Base-by-base conservation (phyloP, 371 early-diverging fungal genomes). In the Aphelidium insulamus region DNA sequence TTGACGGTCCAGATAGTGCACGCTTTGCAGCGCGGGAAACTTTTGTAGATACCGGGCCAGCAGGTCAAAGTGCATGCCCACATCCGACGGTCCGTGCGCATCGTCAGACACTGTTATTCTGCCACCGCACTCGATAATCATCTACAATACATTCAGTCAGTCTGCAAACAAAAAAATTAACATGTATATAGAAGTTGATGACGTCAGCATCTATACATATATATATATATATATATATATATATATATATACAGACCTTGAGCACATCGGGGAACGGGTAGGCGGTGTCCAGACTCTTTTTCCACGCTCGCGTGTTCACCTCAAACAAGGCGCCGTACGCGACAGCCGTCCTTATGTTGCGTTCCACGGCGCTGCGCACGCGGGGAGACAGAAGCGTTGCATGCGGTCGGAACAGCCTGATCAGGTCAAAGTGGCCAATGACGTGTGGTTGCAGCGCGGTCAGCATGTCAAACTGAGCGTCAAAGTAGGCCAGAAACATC, bases 361-460 rank as follows among this genome's bases (percentile, higher is more conserved):
- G 62, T 17, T 50, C 38, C n/a, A 87, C n/a, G 24, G 29, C 46
- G 46, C 24, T 59, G n/a, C n/a, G n/a, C n/a, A 24, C 17, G 30
- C 25, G 33, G n/a, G n/a, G n/a, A n/a, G n/a, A n/a, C n/a, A n/a
- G n/a, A n/a, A n/a, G n/a, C n/a, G n/a, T n/a, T n/a, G 40, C 44
- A 33, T 43, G 52, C 12, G 58, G 63, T 17, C 72, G 64, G 55
- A 76, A 90, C 24, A 87, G 67, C 9, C 85, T 63, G 4, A 88
- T 65, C 29, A 91, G 54, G 50, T 94, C 95, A 52, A 94, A 82
- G 50, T 94, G 95, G 0, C 87, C 92, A 2, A 94, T 61, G 0
- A 90, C 74, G 17, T 63, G 62, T 3, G 95, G 90, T 34, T 68
- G 48, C 1, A 70, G 43, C 4, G 43, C 41, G 17, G 49, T 48